Evolutionary conservation across 192 early-diverging fungal genomes (phyloP).

Genomic region (Powellomyces hirtus): DNA sequence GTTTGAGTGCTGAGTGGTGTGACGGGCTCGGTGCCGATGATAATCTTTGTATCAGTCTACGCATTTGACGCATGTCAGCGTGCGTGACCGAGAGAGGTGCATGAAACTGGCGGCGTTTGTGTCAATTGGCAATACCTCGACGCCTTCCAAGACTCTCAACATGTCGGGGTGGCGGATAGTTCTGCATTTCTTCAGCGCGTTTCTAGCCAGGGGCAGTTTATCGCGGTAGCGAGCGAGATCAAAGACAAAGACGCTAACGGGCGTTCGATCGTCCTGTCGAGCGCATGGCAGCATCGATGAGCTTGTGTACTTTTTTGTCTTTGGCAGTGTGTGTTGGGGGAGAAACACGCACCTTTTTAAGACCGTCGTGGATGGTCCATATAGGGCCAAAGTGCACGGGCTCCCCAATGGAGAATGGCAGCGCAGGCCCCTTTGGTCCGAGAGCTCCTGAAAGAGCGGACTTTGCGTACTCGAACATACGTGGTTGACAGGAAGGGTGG

Average conservation of each 20-base stretch:
- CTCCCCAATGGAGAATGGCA: slow-evolving; percentile 33
- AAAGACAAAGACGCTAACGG: slow-evolving; percentile 77
- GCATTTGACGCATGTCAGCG: not conserved
- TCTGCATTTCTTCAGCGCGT: slow-evolving; percentile 80
- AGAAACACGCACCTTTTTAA: slow-evolving; percentile 52
- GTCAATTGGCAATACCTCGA: no score
- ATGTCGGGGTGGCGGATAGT: slow-evolving; percentile 90
- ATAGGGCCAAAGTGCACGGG: not conserved
- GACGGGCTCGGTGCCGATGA: slow-evolving; percentile 87
- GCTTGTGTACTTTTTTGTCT: not conserved
- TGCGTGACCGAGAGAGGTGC: not conserved
- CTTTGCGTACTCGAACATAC: slow-evolving; percentile 45
- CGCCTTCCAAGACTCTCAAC: slow-evolving; percentile 80
- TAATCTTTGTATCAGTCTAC: slow-evolving; percentile 70
- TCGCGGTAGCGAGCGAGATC: slow-evolving; percentile 65
- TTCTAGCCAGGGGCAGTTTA: slow-evolving; percentile 78
- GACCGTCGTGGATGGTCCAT: slow-evolving; percentile 48
- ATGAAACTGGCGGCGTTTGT: no score
- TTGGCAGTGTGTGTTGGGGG: no score
- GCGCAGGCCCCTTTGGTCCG: slow-evolving; percentile 8
- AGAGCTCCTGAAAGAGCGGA: slow-evolving; percentile 31
- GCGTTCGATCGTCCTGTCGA: slow-evolving; percentile 58
- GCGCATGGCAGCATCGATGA: not conserved
- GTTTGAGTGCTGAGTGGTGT: slow-evolving; percentile 64
- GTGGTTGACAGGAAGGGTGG: no score